Evolutionary conservation across 208 protist genomes (phyloP), one percentile per base, ranked within the genome.

Genomic region (Borovskyia barvae): DNA sequence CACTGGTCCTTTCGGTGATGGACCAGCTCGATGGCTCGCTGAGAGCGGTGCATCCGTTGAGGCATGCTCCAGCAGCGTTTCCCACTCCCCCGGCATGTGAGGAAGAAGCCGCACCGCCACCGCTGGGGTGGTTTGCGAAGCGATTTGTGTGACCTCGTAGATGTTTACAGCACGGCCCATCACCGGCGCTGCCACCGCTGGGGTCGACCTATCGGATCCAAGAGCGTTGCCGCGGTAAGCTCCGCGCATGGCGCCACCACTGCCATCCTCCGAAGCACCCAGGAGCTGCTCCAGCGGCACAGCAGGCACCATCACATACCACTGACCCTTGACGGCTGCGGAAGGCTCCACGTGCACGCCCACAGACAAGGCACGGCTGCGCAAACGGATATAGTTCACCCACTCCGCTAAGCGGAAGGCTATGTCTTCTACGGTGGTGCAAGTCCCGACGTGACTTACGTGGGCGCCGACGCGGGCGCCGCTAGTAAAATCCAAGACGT

Each of bases 401-500:
- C 66, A 72, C 12, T 60, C 57, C 2, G 35, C n/a, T 0, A 30
- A 4, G 0, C 22, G 26, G 5, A 64, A 29, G 3, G 9, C 12
- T 8, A 64, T 20, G 41, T 71, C 55, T n/a, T 57, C 64, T 1
- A 17, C 46, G 1, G 48, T 37, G 39, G 32, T 17, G 11, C 49
- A 40, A 17, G 33, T 39, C 17, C 15, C 37, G n/a, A 64, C 3
- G 9, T 39, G 28, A 6, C 64, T 56, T 32, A 17, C 33, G 49
- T 59, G 20, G 15, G 11, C 14, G 24, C 65, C 71, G 12, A 77
- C 50, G 56, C 69, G 70, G 17, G 43, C 51, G 28, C 80, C 80
- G 15, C 61, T 76, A 12, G 55, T 12, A 29, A 82, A 83, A 14
- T 87, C 73, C 17, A 87, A 66, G 9, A 82, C 25, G 63, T 87